A percentile compares a stretch with the other conserved stretches of the same genome.
phyloP scores from a whole-genome alignment of 306 rosid genomes.

The Luffa aegyptiaca region DNA sequence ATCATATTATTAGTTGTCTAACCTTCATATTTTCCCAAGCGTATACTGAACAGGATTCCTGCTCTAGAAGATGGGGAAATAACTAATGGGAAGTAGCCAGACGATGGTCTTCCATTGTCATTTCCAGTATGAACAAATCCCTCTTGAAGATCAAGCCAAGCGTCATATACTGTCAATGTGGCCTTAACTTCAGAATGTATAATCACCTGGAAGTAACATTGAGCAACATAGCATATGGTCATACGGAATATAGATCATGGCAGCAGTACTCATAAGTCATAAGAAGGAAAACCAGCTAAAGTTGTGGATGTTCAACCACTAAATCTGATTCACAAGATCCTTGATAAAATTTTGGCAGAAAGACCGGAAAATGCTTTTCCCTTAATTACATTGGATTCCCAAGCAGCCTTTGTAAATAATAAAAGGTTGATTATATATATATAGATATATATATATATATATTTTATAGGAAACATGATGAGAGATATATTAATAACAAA shows the following conservation, averaged over 20 bases:
- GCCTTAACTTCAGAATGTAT: constrained; percentile 95
- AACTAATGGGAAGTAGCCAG: constrained; percentile 72
- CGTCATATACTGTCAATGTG: constrained; percentile 63
- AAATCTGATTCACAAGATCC: not conserved
- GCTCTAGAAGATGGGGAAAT: constrained; percentile 81
- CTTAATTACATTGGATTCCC: not conserved
- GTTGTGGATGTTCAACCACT: not conserved
- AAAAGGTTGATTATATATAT: not conserved
- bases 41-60: constrained; percentile 75
- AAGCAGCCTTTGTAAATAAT: not conserved
- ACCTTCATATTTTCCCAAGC: constrained; percentile 76
- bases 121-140: constrained; percentile 72
- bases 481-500: too few species aligned
- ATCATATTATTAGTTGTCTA: constrained; percentile 4
- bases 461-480: too few species aligned
- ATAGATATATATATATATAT: not conserved
- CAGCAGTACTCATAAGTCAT: constrained; percentile 4
- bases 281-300: not conserved
- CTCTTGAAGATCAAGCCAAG: constrained; percentile 98
- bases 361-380: not conserved
- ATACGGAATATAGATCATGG: constrained; percentile 10
- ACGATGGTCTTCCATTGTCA: constrained; percentile 61
- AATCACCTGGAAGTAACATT: constrained; percentile 54
- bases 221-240: constrained; percentile 16
- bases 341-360: not conserved